phyloP scores from a whole-genome alignment of 2,329 filamentous ascomycete genomes.

The Curvularia eragrostidis region DNA sequence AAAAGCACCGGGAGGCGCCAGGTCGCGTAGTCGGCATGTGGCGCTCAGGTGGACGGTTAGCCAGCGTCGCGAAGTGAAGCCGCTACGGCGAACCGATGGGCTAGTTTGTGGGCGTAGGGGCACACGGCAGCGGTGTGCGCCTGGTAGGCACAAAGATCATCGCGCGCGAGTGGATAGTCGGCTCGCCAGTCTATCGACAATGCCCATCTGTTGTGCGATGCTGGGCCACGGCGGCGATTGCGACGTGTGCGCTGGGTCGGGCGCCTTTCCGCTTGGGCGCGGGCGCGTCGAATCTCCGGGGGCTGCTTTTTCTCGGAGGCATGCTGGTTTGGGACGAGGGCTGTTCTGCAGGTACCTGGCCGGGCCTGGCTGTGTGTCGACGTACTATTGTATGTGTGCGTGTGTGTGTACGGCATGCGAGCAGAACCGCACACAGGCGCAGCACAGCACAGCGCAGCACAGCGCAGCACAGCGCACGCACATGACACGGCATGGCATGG shows the following conservation, averaged over 20 bases:
- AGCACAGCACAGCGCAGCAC: neutral
- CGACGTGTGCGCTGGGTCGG: neutral
- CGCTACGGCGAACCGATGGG: neutral
- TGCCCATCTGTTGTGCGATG: neutral
- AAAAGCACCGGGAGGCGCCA: constrained; percentile 2
- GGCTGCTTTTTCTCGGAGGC: constrained; percentile 14
- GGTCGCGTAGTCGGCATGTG: constrained; percentile 4
- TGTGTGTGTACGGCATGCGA: too few relatives aligned
- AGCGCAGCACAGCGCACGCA: neutral
- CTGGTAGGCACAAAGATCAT: constrained; percentile 5
- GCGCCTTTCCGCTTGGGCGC: constrained; percentile 6
- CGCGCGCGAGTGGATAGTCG: neutral
- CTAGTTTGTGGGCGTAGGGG: constrained; percentile 1
- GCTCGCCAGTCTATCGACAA: too few relatives aligned
- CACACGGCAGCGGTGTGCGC: constrained; percentile 19
- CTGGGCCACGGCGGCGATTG: neutral
- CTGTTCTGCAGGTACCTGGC: constrained; percentile 18
- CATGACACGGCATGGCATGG: too few relatives aligned
- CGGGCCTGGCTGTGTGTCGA: neutral
- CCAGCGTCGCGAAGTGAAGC: constrained; percentile 12
- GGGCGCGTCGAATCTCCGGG: constrained; percentile 9
- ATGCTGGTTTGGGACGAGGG: constrained; percentile 15
- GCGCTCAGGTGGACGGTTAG: constrained; percentile 8
- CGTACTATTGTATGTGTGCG: neutral
- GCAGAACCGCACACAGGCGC: neutral